phyloP scores from a whole-genome alignment of 78 protist species.

The Guillardia theta region DNA sequence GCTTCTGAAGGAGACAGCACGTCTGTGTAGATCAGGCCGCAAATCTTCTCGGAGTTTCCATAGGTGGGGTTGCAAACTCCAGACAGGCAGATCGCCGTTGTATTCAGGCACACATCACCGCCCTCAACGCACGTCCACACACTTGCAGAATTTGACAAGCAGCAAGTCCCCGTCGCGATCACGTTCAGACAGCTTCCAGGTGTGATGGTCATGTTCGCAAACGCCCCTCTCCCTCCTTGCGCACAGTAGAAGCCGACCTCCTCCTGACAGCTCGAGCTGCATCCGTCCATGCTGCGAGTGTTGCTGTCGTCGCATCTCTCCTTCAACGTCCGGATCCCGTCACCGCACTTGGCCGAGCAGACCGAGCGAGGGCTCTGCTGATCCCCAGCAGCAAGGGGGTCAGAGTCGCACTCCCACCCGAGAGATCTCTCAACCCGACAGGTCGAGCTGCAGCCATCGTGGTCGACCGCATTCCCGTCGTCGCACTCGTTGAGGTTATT shows the following conservation, averaged over 20 bases:
- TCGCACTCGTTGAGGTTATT: background rate
- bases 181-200: too few species aligned
- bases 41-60: background rate
- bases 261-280: background rate
- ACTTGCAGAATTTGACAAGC: too few species aligned
- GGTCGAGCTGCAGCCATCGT: conserved; percentile 10
- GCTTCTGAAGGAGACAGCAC: background rate
- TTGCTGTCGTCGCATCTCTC: conserved; percentile 7
- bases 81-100: background rate
- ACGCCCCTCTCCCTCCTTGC: too few species aligned
- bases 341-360: background rate
- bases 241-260: background rate
- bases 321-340: background rate
- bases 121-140: too few species aligned
- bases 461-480: background rate
- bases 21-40: background rate
- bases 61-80: background rate
- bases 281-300: background rate
- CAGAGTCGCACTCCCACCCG: background rate
- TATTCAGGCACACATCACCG: background rate
- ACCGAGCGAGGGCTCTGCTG: background rate
- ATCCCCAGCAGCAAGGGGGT: background rate
- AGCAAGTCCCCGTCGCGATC: too few species aligned
- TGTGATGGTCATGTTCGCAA: background rate
- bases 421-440: background rate